A percentile compares a stretch with the other conserved stretches of the same genome.
These are phyloP conservation scores for Aurantiochytrium sp. DNA, from an alignment of 108 stramenopile genomes.

Conservation along the genomic window DNA sequence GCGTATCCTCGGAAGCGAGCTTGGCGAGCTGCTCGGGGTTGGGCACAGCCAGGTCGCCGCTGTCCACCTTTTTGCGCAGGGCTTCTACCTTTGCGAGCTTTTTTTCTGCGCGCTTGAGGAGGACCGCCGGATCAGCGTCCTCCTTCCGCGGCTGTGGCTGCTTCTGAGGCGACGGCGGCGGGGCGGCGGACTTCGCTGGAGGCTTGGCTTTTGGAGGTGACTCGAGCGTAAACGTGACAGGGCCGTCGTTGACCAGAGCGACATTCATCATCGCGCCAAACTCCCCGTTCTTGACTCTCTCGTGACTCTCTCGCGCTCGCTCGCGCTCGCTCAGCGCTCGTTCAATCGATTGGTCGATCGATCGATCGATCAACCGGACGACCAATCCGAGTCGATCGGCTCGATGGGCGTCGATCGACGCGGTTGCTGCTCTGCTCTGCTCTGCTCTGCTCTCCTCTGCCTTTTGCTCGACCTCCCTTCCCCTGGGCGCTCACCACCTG, in stretches of 20 bases:
- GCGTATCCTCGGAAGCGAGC: background rate
- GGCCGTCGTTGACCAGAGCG: conserved; percentile 45
- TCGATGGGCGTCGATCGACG: no score
- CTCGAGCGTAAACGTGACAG: conserved; percentile 43
- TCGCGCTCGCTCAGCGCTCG: no score
- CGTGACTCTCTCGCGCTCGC: no score
- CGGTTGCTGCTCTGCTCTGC: no score
- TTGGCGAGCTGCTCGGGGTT: background rate
- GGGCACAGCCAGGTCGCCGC: background rate
- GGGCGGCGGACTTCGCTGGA: background rate
- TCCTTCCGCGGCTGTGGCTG: background rate
- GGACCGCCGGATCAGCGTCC: conserved; percentile 5
- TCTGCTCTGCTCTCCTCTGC: no score
- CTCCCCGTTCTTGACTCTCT: no score
- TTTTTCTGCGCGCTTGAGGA: background rate
- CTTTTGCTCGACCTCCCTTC: no score
- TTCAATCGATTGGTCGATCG: no score
- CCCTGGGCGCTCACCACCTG: no score
- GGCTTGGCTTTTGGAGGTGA: conserved; percentile 26
- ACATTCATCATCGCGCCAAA: conserved; percentile 53
- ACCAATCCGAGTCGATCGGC: no score
- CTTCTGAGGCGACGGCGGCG: background rate
- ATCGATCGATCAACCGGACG: no score
- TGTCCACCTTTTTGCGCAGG: background rate
- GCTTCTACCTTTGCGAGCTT: background rate